Base-by-base conservation (phyloP, 345 rosid species). In the Hibiscus mutabilis region DNA sequence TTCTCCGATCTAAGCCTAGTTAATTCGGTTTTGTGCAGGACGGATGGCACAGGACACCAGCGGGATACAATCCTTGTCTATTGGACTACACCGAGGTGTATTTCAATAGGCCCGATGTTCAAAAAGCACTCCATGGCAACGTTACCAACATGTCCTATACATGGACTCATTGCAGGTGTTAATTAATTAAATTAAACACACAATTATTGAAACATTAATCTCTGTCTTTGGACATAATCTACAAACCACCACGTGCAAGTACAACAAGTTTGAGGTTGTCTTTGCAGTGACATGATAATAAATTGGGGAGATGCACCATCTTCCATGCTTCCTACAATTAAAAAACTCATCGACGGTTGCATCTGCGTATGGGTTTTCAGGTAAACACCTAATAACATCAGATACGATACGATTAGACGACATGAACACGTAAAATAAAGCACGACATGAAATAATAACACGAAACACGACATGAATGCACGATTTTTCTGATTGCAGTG, bases 81-180 rank as follows among this genome's bases (percentile, higher is more conserved):
- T 78, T 84, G 0, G 73, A 81, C 29, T 88, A 90, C 77, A 86
- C 89, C 0, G 82, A 79, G 66, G 35, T 12, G 16, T 92, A 90
- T 68, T 52, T 92, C 72, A 92, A 92, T 59, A 81, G 94, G 22
- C 86, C 84, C 15, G 96, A 90, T 22, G 96, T 92, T 73, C 95
- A 91, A 46, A 71, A 73, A 57, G 96, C 97, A 6, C 86, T 92
- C 22, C 96, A 88, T 49, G 96, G 92, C 22, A 90, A 92, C 74
- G 78, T 82, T 37, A 86, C 92, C 35, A 84, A 75, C 40, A 75
- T 88, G 51, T 61, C 92, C 1, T 87, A 89, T 76, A 84, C 87
- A 63, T 92, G 96, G 96, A 79, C 88, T 58, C 94, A 83, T 31
- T 92, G 98, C 96, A 91, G 87, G 95, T 87, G 70, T 16, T 11